Evolutionary conservation across 192 early-diverging fungal genomes (phyloP).

Genomic region (Backusella tuberculispora): DNA sequence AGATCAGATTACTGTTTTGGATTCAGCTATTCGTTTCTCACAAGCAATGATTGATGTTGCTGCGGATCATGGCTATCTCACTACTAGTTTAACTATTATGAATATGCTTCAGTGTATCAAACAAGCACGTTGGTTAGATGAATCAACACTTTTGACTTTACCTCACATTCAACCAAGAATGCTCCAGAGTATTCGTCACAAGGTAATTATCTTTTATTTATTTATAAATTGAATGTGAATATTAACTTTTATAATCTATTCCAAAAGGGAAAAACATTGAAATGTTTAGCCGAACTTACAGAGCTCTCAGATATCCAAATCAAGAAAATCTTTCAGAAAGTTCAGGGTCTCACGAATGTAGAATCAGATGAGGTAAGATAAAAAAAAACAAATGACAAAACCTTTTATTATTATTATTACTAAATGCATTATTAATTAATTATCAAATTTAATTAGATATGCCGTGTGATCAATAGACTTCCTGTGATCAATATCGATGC

Average conservation of each 20-base stretch:
- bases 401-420: too few species aligned
- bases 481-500: slow-evolving; percentile 51
- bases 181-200: slow-evolving; percentile 32
- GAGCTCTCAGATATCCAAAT: slow-evolving; percentile 29
- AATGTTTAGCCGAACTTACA: slow-evolving; percentile 44
- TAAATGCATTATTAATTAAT: background rate
- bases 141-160: slow-evolving; percentile 74
- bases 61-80: slow-evolving; percentile 70
- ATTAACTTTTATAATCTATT: background rate
- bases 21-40: slow-evolving; percentile 88
- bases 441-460: slow-evolving; percentile 37
- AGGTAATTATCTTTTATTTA: slow-evolving; percentile 28
- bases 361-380: slow-evolving; percentile 29
- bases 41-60: slow-evolving; percentile 94
- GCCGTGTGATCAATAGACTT: slow-evolving; percentile 48
- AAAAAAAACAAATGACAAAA: too few species aligned
- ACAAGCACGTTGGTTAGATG: slow-evolving; percentile 83
- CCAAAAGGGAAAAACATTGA: slow-evolving; percentile 31
- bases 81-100: slow-evolving; percentile 73
- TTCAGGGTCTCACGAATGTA: slow-evolving; percentile 18
- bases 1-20: slow-evolving; percentile 89
- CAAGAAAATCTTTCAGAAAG: slow-evolving; percentile 29
- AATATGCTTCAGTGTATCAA: slow-evolving; percentile 90
- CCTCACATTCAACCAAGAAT: slow-evolving; percentile 55
- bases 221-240: background rate